phyloP scores from a whole-genome alignment of 345 rosid genomes.

The Aethionema arabicum region DNA sequence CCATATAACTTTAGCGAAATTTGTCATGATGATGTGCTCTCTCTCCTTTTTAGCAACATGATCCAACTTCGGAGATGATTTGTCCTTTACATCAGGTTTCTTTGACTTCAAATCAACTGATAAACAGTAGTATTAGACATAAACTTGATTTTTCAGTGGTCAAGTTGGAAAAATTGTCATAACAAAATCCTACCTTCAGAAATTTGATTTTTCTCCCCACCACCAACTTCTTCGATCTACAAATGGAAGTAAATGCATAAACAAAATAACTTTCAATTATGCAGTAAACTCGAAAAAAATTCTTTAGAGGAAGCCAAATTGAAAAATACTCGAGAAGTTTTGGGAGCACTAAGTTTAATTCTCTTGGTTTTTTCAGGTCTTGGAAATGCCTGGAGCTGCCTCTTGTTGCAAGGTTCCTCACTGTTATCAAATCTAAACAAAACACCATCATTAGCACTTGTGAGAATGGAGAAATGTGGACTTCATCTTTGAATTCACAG shows the following conservation, averaged over 20 bases:
- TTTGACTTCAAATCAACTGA: conserved; percentile 33
- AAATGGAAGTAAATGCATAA: conserved; percentile 24
- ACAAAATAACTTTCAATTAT: background rate
- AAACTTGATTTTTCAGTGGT: background rate
- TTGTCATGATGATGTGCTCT: conserved; percentile 50
- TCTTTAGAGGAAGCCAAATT: conserved; percentile 13
- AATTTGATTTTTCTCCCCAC: conserved; percentile 25
- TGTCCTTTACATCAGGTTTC: conserved; percentile 26
- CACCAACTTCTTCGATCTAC: conserved; percentile 45
- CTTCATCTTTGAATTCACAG: conserved; percentile 7
- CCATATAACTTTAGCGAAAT: conserved; percentile 77
- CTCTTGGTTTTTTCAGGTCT: conserved; percentile 54
- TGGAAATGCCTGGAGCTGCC: conserved; percentile 48
- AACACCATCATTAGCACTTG: conserved; percentile 6
- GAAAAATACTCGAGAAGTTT: conserved; percentile 52
- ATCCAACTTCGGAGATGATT: conserved; percentile 24
- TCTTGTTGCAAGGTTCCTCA: conserved; percentile 60
- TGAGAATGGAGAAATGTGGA: conserved; percentile 21
- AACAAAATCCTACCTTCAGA: conserved; percentile 38
- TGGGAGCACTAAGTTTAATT: conserved; percentile 46
- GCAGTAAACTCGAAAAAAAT: background rate
- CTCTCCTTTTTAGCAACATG: conserved; percentile 44
- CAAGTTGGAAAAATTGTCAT: conserved; percentile 6
- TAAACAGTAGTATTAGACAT: conserved; percentile 22
- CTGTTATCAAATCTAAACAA: conserved; percentile 59